Evolutionary conservation across 2,329 filamentous ascomycete species (phyloP), one percentile per base, ranked within the genome.

Genomic region (Colletotrichum chrysophilum): DNA sequence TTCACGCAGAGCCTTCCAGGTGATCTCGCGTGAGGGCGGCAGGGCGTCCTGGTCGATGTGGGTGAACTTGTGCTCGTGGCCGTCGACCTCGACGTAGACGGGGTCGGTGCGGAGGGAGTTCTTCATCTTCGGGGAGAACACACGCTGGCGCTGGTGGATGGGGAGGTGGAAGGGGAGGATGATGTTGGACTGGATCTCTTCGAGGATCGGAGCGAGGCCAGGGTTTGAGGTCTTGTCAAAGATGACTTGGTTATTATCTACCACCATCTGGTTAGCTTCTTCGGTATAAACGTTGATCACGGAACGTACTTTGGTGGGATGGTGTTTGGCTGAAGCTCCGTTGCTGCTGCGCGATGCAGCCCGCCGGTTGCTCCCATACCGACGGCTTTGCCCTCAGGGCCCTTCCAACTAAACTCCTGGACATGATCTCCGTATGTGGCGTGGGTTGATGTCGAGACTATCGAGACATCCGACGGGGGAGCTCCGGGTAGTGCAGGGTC

Each of bases 91-190:
- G 77, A 93, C 89, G 75, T 86, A 85, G 76, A 92, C 86, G 48
- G 91, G 90, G 80, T 92, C 90, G 43, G 85, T 83, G 75, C 88
- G 84, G 55, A 94, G 87, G 74, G 83, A 83, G 77, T 87, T 83
- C 77, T 86, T 84, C 82, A 88, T 85, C 76, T 86, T 87, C 16
- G 80, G 77, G 74, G 86, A 84, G 84, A 87, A 89, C 78, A 94
- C 83, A 75, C 89, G 86, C 78, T 88, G 86, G 79, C 87, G 89
- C 83, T 93, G 89, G 66, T 84, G 83, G 32, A 81, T 73, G 26
- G 88, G 86, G 32, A 94, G 89, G 80, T 92, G 90, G 36, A 87
- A 84, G n/a, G 92, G 92, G 56, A 94, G 84, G 81, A 94, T 89
- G 82, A 93, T 88, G 78, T 89, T 89, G 61, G 88, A 84, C 77